Evolutionary conservation across 2,329 filamentous ascomycete species (phyloP).

Genomic region (Fusarium dlaminii): DNA sequence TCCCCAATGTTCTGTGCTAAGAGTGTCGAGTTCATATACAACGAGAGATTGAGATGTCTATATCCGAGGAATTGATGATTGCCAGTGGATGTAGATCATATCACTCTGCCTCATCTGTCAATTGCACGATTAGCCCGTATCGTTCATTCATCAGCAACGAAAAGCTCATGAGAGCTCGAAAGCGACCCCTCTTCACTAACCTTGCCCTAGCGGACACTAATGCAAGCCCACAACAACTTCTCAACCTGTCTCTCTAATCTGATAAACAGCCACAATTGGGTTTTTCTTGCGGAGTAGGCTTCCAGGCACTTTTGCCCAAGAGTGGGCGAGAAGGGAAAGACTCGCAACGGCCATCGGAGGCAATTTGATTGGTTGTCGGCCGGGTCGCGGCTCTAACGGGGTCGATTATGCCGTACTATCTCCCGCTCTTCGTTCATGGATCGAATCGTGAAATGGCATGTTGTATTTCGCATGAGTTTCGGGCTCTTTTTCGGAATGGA

Average conservation of each 20-base stretch:
- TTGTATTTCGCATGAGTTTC: background rate
- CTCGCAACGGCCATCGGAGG: conserved; percentile 18
- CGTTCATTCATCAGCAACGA: too few relatives aligned
- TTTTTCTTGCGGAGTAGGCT: background rate
- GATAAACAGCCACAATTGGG: conserved; percentile 12
- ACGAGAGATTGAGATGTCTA: background rate
- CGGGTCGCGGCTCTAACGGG: conserved; percentile 27
- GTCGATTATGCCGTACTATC: conserved; percentile 1
- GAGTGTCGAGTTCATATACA: background rate
- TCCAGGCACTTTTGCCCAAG: conserved; percentile 14
- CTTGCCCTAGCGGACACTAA: conserved; percentile 20
- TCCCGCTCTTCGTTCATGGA: background rate
- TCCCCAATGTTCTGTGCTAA: background rate
- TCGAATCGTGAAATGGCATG: background rate
- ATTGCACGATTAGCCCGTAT: background rate
- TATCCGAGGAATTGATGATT: background rate
- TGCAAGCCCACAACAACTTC: conserved; percentile 12
- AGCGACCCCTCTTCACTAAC: conserved; percentile 5
- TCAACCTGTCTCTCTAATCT: background rate
- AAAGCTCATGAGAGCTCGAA: background rate
- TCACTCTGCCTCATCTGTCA: background rate
- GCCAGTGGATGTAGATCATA: background rate
- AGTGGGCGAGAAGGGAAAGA: background rate
- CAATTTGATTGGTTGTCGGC: conserved; percentile 25
- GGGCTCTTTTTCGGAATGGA: conserved; percentile 1